Evolutionary conservation across 768 basidiomycete species (phyloP).

Genomic region (Leccinum uliginosum): DNA sequence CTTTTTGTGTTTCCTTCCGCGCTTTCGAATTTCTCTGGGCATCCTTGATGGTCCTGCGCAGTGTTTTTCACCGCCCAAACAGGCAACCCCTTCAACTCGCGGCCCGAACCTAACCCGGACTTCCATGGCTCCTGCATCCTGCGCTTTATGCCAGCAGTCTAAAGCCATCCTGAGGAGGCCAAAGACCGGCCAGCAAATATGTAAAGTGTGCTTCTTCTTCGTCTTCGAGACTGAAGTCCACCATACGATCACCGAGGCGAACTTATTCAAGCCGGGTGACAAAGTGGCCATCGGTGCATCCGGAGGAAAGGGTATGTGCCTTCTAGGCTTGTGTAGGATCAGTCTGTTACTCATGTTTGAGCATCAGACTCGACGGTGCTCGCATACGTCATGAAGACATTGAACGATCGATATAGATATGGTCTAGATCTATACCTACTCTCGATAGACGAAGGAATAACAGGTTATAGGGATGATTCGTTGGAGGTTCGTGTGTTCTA

Average conservation of each 20-base stretch:
- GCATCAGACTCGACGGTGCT: constrained; percentile 90
- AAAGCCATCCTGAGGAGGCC: constrained; percentile 90
- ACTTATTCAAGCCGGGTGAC: constrained; percentile 85
- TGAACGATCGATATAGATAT: constrained; percentile 93
- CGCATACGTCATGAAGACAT: constrained; percentile 92
- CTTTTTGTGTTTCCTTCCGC: constrained; percentile 74
- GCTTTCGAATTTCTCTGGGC: constrained; percentile 72
- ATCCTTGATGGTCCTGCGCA: constrained; percentile 31
- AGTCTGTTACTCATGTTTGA: background rate
- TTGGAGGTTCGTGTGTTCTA: constrained; percentile 60
- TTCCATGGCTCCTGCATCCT: constrained; percentile 74
- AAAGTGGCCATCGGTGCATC: constrained; percentile 96
- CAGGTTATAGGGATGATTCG: constrained; percentile 96
- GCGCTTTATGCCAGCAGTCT: constrained; percentile 68
- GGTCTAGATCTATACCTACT: constrained; percentile 87
- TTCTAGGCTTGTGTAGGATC: background rate
- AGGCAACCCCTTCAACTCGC: background rate
- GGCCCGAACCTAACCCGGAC: background rate
- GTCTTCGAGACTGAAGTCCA: constrained; percentile 99
- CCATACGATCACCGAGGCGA: constrained; percentile 83
- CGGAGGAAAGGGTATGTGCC: constrained; percentile 84
- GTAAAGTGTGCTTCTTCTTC: constrained; percentile 92
- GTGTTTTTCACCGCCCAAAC: constrained; percentile 2
- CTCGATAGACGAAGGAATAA: constrained; percentile 98
- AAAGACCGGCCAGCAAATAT: constrained; percentile 97